Conservation (phyloP, 1,284 basidiomycete genomes). For the Heterobasidion irregulare region DNA sequence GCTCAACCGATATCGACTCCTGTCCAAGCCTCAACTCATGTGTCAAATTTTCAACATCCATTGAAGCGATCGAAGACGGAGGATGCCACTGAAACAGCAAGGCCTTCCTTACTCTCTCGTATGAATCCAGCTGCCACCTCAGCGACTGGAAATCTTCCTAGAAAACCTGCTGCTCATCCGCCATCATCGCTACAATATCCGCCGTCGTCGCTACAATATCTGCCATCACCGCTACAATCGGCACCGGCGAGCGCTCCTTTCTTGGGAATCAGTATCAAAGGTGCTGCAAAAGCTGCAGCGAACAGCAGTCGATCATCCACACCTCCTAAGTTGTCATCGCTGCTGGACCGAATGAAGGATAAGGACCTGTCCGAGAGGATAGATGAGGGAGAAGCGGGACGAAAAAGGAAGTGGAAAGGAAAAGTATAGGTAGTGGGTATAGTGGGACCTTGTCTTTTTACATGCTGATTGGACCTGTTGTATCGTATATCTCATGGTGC, state of each 20-base stretch:
- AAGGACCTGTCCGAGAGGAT: conserved; percentile 6
- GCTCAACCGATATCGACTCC: background rate
- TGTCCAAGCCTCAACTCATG: background rate
- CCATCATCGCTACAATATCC: conserved; percentile 3
- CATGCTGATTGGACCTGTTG: background rate
- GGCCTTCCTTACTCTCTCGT: conserved; percentile 36
- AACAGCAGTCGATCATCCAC: conserved; percentile 4
- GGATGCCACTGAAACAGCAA: conserved; percentile 11
- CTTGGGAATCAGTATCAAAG: conserved; percentile 20
- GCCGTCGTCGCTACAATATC: conserved; percentile 2
- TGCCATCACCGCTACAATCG: conserved; percentile 3
- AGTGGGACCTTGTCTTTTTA: background rate
- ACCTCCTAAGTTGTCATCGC: conserved; percentile 21
- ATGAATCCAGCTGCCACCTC: conserved; percentile 15
- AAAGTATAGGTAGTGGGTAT: background rate
- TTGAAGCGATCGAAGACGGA: conserved; percentile 26
- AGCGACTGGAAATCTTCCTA: background rate
- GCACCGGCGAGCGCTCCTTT: background rate
- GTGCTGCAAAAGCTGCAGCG: conserved; percentile 33
- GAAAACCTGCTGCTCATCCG: background rate
- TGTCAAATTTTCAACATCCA: conserved; percentile 16
- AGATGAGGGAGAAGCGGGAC: background rate
- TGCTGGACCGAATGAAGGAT: conserved; percentile 36
- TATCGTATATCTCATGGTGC: background rate
- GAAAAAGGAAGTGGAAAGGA: conserved; percentile 1